Evolutionary conservation across 139 green algal species (phyloP).

Genomic region (Nannochloris sp.): DNA sequence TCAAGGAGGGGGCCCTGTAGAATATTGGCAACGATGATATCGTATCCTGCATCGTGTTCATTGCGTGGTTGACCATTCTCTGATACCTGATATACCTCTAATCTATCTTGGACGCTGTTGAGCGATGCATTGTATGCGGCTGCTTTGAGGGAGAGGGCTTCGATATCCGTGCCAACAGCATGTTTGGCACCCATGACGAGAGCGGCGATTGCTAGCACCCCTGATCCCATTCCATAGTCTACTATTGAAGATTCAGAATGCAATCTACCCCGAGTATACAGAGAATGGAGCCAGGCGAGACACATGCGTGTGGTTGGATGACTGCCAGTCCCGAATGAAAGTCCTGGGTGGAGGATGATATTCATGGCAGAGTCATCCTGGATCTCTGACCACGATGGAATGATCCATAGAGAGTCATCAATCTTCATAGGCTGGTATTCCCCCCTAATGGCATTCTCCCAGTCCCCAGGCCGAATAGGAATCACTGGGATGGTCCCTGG

Average conservation of each 20-base stretch:
- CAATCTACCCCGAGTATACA: background rate
- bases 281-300: conserved; percentile 39
- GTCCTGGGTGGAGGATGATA: conserved; percentile 64
- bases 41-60: background rate
- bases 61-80: background rate
- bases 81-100: conserved; percentile 22
- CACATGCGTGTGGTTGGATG: conserved; percentile 85
- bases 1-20: conserved; percentile 61
- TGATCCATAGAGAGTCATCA: conserved; percentile 46
- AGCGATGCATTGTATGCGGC: conserved; percentile 55
- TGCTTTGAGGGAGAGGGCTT: conserved; percentile 52
- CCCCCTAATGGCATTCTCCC: conserved; percentile 53
- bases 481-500: conserved; percentile 10
- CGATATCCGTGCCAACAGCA: conserved; percentile 65
- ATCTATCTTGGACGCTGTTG: conserved; percentile 40
- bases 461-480: conserved; percentile 43
- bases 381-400: conserved; percentile 52
- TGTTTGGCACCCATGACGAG: conserved; percentile 47
- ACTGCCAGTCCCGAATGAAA: conserved; percentile 87
- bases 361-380: conserved; percentile 38
- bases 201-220: conserved; percentile 67
- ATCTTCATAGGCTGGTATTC: conserved; percentile 21
- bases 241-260: conserved; percentile 26
- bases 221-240: conserved; percentile 74
- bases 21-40: conserved; percentile 65